phyloP scores from a whole-genome alignment of 2,329 filamentous ascomycete genomes.

The Chaetothyriales sp. region DNA sequence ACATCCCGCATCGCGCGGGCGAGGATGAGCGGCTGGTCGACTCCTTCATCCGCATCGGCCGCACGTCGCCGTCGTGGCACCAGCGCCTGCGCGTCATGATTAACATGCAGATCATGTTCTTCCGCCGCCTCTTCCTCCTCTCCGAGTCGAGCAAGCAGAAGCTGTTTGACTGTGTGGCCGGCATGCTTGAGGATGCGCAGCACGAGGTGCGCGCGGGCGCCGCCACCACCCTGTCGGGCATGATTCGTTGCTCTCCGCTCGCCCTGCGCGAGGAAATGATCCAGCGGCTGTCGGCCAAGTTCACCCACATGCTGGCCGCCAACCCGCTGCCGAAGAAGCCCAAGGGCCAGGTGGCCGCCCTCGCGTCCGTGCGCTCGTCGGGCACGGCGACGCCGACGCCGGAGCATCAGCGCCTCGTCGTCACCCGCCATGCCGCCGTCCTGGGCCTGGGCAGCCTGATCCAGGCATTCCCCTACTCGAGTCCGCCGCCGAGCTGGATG shows the following conservation, averaged over 20 bases:
- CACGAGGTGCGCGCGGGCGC: conserved; percentile 89
- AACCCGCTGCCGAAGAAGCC: conserved; percentile 74
- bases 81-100: conserved; percentile 87
- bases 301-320: conserved; percentile 60
- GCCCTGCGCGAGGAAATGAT: conserved; percentile 68
- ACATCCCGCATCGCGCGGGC: conserved; percentile 79
- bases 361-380: conserved; percentile 29
- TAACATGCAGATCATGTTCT: conserved; percentile 98
- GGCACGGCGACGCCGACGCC: conserved; percentile 36
- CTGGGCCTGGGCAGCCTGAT: conserved; percentile 81
- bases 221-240: conserved; percentile 83
- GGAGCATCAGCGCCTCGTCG: conserved; percentile 56
- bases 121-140: conserved; percentile 85
- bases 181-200: conserved; percentile 83
- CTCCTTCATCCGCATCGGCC: conserved; percentile 76
- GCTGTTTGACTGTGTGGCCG: conserved; percentile 83
- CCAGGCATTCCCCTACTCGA: conserved; percentile 91
- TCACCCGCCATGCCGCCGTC: conserved; percentile 78
- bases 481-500: conserved; percentile 85
- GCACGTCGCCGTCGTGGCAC: conserved; percentile 77
- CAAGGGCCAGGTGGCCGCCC: conserved; percentile 22
- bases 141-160: conserved; percentile 58
- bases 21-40: conserved; percentile 76
- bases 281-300: conserved; percentile 58
- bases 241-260: conserved; percentile 89